These are phyloP conservation scores for Amanita fuliginea DNA, from an alignment of 768 basidiomycete genomes.

Conservation along the genomic window DNA sequence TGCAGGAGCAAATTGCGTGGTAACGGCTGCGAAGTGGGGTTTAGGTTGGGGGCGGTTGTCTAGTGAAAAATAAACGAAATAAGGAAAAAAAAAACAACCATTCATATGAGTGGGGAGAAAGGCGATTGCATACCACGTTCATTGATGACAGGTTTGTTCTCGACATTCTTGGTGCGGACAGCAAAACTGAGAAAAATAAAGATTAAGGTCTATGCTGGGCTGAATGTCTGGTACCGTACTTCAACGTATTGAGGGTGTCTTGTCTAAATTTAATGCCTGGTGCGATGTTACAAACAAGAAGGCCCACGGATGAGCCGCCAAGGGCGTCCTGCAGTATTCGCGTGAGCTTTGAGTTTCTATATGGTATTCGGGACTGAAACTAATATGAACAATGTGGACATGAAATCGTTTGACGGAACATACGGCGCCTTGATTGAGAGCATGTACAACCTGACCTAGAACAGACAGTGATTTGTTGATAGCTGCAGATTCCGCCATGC, in stretches of 20 bases:
- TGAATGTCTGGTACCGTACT: constrained; percentile 34
- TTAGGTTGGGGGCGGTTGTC: constrained; percentile 51
- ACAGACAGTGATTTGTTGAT: constrained; percentile 87
- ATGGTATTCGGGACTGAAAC: constrained; percentile 65
- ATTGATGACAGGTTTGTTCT: constrained; percentile 73
- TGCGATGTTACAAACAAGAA: constrained; percentile 82
- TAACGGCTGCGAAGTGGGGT: constrained; percentile 52
- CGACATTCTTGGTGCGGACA: constrained; percentile 74
- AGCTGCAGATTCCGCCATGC: constrained; percentile 81
- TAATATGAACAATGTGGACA: constrained; percentile 4
- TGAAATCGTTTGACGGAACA: constrained; percentile 12
- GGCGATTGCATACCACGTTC: constrained; percentile 45
- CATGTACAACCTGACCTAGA: constrained; percentile 81
- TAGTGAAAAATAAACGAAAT: constrained; percentile 14
- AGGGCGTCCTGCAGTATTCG: constrained; percentile 85
- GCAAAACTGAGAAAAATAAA: constrained; percentile 52
- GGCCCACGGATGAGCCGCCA: constrained; percentile 67
- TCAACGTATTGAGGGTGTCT: constrained; percentile 87
- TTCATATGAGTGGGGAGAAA: not conserved
- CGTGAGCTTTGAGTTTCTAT: constrained; percentile 84
- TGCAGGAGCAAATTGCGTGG: constrained; percentile 31
- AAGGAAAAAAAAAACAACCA: not conserved
- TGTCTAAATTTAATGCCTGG: constrained; percentile 74
- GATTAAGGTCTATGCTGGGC: constrained; percentile 2
- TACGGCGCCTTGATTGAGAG: constrained; percentile 65